A percentile compares a stretch with the other conserved stretches of the same genome.
These are phyloP conservation scores for Trematosphaeria pertusa DNA, from an alignment of 2,329 filamentous ascomycete genomes.

Conservation along the genomic window DNA sequence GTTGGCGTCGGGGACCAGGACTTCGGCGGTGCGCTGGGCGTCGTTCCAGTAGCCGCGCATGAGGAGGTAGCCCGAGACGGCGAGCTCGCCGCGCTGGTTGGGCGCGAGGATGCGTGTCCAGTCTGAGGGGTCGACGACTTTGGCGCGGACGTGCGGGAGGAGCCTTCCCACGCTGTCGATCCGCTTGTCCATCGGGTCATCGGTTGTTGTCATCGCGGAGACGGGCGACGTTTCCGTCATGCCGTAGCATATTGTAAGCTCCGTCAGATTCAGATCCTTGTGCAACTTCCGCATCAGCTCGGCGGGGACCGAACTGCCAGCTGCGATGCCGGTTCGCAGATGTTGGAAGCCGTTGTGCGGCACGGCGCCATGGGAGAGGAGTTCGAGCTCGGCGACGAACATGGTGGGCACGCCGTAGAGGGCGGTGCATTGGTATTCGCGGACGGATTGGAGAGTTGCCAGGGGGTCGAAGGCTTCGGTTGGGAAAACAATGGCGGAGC, in stretches of 20 bases:
- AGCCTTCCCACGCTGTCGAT: constrained; percentile 79
- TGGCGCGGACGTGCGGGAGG: constrained; percentile 80
- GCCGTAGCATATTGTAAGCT: constrained; percentile 93
- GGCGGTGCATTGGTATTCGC: constrained; percentile 68
- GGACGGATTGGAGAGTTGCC: constrained; percentile 70
- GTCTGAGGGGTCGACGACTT: constrained; percentile 77
- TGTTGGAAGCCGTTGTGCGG: constrained; percentile 62
- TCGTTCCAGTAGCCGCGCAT: constrained; percentile 95
- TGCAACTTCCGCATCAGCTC: constrained; percentile 81
- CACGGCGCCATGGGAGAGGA: constrained; percentile 64
- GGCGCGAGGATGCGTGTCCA: constrained; percentile 65
- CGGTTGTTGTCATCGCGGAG: constrained; percentile 77
- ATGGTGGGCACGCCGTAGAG: constrained; percentile 94
- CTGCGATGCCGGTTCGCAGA: constrained; percentile 88
- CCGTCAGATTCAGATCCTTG: constrained; percentile 73
- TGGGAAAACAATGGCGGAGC: constrained; percentile 83
- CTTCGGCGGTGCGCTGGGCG: constrained; percentile 70
- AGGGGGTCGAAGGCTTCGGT: constrained; percentile 84
- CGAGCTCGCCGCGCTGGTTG: constrained; percentile 78
- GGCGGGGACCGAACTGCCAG: constrained; percentile 83
- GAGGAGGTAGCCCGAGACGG: constrained; percentile 81
- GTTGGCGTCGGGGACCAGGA: constrained; percentile 64
- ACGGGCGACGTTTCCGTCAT: constrained; percentile 91
- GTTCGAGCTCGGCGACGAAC: constrained; percentile 87
- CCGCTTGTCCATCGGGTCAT: constrained; percentile 75